phyloP scores from a whole-genome alignment of 768 basidiomycete species.

The Cystoderma amianthinum region DNA sequence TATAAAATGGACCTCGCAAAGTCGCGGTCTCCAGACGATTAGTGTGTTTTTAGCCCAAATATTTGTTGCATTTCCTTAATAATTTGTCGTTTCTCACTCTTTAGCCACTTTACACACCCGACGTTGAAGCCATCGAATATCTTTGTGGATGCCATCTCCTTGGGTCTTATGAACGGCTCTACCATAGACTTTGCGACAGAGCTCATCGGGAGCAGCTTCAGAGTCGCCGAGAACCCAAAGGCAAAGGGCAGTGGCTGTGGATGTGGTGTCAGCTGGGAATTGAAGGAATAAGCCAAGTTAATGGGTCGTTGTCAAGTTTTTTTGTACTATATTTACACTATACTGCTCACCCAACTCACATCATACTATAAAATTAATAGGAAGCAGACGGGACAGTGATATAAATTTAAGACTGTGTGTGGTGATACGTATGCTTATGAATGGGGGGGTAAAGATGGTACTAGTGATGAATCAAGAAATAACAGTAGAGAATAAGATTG shows the following conservation, averaged over 20 bases:
- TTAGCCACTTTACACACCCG: slow-evolving; percentile 69
- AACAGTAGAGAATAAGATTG: slow-evolving; percentile 14
- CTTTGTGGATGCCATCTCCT: slow-evolving; percentile 80
- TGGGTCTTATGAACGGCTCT: slow-evolving; percentile 80
- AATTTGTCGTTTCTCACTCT: slow-evolving; percentile 4
- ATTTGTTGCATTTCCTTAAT: slow-evolving; percentile 3
- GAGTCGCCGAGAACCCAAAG: slow-evolving; percentile 80
- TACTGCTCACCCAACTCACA: neutral
- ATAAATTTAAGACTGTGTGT: slow-evolving; percentile 5
- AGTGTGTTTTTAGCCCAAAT: slow-evolving; percentile 47
- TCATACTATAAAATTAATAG: too few species aligned
- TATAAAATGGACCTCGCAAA: slow-evolving; percentile 85
- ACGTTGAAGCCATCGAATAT: slow-evolving; percentile 67
- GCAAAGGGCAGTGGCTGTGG: slow-evolving; percentile 89
- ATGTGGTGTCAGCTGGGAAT: slow-evolving; percentile 94
- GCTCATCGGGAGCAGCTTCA: slow-evolving; percentile 89
- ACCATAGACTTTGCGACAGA: slow-evolving; percentile 91
- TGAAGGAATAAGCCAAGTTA: slow-evolving; percentile 43
- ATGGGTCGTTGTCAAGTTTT: too few species aligned
- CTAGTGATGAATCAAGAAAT: slow-evolving; percentile 20
- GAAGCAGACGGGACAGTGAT: slow-evolving; percentile 9
- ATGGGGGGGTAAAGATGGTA: slow-evolving; percentile 11
- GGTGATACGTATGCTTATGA: slow-evolving; percentile 9
- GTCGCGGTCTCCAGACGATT: slow-evolving; percentile 64
- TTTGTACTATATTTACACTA: neutral